phyloP scores from a whole-genome alignment of 345 rosid genomes.

The Trapa incisa region DNA sequence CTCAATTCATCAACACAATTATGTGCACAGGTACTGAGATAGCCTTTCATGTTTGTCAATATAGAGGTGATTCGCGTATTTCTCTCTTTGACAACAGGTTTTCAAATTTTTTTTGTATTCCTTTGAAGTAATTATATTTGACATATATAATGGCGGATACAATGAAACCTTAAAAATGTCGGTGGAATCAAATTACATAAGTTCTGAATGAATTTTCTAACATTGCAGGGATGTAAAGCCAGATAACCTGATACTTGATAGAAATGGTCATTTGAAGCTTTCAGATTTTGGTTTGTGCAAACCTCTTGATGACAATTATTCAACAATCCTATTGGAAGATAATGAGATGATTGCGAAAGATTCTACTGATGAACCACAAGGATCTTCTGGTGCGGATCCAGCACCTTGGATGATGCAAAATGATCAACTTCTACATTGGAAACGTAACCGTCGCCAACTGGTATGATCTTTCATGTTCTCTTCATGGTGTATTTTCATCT shows the following conservation, averaged over 20 bases:
- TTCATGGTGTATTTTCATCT: slow-evolving; percentile 2
- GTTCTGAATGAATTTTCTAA: slow-evolving; percentile 14
- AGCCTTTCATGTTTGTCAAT: not conserved
- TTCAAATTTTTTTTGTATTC: not conserved
- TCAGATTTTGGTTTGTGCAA: slow-evolving; percentile 99
- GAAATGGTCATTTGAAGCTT: slow-evolving; percentile 92
- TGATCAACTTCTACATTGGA: slow-evolving; percentile 72
- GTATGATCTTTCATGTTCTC: slow-evolving; percentile 25
- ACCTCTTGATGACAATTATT: slow-evolving; percentile 92
- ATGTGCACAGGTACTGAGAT: slow-evolving; percentile 53
- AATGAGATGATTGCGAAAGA: slow-evolving; percentile 48
- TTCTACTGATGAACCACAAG: slow-evolving; percentile 30
- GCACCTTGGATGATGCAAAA: slow-evolving; percentile 82
- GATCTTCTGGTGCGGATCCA: slow-evolving; percentile 23
- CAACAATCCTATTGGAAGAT: slow-evolving; percentile 66
- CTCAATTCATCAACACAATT: slow-evolving; percentile 76
- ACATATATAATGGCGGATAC: not conserved
- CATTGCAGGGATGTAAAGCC: slow-evolving; percentile 87
- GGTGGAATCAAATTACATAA: not conserved
- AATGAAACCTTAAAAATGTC: not conserved
- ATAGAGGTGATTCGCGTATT: not conserved
- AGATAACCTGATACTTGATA: slow-evolving; percentile 87
- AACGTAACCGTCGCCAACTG: slow-evolving; percentile 91
- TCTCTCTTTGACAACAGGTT: not conserved
- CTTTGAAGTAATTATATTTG: not conserved